Evolutionary conservation across 1,139 yeast species (phyloP).

Genomic region (Scheffersomyces stambukii): DNA sequence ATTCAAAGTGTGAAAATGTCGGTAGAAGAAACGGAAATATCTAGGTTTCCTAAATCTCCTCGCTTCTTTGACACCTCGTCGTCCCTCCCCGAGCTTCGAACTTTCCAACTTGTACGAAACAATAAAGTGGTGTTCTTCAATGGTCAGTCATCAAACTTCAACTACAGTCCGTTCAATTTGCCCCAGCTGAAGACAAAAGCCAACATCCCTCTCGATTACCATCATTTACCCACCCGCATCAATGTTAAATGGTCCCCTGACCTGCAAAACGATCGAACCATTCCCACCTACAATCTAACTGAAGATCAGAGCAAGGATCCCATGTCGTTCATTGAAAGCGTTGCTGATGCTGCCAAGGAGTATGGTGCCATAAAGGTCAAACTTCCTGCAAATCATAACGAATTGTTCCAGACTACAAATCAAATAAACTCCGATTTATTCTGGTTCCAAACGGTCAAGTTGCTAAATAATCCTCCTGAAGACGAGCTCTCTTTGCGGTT

Average conservation of each 20-base stretch:
- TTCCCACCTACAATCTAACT: constrained; percentile 48
- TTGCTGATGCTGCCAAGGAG: constrained; percentile 39
- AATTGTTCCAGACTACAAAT: constrained; percentile 15
- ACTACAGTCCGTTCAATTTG: constrained; percentile 38
- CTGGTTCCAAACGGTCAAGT: constrained; percentile 13
- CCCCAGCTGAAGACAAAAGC: constrained; percentile 42
- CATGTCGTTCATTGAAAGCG: constrained; percentile 44
- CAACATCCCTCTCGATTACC: constrained; percentile 33
- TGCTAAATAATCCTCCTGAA: constrained; percentile 21
- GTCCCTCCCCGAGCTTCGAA: constrained; percentile 26
- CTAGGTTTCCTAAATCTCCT: constrained; percentile 30
- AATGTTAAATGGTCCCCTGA: constrained; percentile 13
- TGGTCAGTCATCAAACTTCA: constrained; percentile 29
- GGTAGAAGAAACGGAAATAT: constrained; percentile 6
- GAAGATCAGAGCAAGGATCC: constrained; percentile 45
- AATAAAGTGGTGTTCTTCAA: constrained; percentile 19
- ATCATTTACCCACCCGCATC: constrained; percentile 29
- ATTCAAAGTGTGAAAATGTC: no score
- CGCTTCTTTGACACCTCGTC: constrained; percentile 27
- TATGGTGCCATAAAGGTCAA: constrained; percentile 73
- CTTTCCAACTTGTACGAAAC: constrained; percentile 17
- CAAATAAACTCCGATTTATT: constrained; percentile 13
- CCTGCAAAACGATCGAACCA: constrained; percentile 19
- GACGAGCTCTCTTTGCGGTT: constrained; percentile 29
- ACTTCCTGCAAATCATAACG: constrained; percentile 43